Percentiles rank a stretch among this genome's conserved stretches.
Conservation (phyloP, 129 eudicot species). For the Tagetes erecta region DNA sequence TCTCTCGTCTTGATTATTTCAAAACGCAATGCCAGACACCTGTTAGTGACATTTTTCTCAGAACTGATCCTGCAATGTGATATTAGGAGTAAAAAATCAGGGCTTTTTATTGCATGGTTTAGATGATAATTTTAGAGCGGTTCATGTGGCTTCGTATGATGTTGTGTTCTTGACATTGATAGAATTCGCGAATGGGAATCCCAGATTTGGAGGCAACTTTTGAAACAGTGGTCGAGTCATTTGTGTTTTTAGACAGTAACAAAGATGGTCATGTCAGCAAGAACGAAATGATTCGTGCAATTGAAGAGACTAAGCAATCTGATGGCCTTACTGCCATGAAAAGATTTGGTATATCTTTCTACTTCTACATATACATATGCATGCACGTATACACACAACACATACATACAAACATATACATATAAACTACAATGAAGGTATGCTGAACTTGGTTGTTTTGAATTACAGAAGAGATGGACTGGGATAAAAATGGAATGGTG, state of each 20-base stretch:
- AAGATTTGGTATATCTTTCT: slow-evolving; percentile 71
- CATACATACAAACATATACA: background rate
- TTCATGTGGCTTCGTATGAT: background rate
- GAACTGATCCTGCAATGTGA: background rate
- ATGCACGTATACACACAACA: background rate
- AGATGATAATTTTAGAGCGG: background rate
- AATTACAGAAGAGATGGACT: slow-evolving; percentile 90
- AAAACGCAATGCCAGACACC: background rate
- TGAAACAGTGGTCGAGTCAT: slow-evolving; percentile 86
- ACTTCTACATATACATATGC: background rate
- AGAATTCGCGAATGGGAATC: slow-evolving; percentile 75
- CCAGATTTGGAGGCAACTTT: slow-evolving; percentile 77
- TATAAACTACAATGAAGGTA: background rate
- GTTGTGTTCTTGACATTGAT: slow-evolving; percentile 39
- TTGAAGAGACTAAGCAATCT: slow-evolving; percentile 65
- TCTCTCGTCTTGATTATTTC: background rate
- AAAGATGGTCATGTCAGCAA: slow-evolving; percentile 88
- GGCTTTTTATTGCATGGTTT: background rate
- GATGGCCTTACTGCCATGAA: slow-evolving; percentile 88
- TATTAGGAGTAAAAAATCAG: background rate
- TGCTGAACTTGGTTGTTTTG: slow-evolving; percentile 16
- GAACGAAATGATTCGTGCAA: slow-evolving; percentile 77
- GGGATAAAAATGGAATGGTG: slow-evolving; percentile 94
- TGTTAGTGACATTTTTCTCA: background rate
- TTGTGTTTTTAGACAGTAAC: slow-evolving; percentile 85